phyloP scores from a whole-genome alignment of 805 yeast species.

The Cyberlindnera subsufficiens region DNA sequence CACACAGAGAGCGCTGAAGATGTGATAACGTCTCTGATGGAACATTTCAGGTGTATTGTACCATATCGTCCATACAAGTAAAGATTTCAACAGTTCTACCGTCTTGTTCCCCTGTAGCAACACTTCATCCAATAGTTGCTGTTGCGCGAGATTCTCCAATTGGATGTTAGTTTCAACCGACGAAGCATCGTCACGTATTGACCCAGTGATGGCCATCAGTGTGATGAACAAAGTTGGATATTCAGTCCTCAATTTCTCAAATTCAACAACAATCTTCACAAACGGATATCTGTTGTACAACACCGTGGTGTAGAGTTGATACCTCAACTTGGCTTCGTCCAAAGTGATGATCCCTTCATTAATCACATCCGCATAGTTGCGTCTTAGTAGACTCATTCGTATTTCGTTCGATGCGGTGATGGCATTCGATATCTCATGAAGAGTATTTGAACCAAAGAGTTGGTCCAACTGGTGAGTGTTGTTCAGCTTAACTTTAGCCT shows the following conservation, averaged over 20 bases:
- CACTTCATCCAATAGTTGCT: slow-evolving; percentile 49
- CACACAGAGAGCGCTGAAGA: slow-evolving; percentile 59
- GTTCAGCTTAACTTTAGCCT: background rate
- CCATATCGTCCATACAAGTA: slow-evolving; percentile 65
- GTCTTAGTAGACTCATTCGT: slow-evolving; percentile 16
- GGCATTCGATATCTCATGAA: slow-evolving; percentile 39
- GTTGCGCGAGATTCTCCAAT: slow-evolving; percentile 48
- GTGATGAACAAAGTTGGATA: slow-evolving; percentile 61
- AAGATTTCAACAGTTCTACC: slow-evolving; percentile 57
- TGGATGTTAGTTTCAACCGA: slow-evolving; percentile 38
- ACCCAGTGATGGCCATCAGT: slow-evolving; percentile 56
- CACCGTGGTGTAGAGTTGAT: slow-evolving; percentile 41
- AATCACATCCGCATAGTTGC: slow-evolving; percentile 40
- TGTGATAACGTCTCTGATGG: slow-evolving; percentile 71
- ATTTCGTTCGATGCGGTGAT: slow-evolving; percentile 40
- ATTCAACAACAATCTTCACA: slow-evolving; percentile 42
- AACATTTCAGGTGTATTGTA: slow-evolving; percentile 80
- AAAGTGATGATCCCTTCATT: slow-evolving; percentile 49
- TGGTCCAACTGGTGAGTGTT: slow-evolving; percentile 4
- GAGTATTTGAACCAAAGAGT: slow-evolving; percentile 33
- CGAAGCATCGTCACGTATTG: slow-evolving; percentile 26
- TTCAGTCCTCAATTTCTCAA: slow-evolving; percentile 40
- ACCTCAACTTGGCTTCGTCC: slow-evolving; percentile 53
- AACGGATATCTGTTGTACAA: slow-evolving; percentile 50
- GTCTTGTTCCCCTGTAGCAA: slow-evolving; percentile 67